Conservation (phyloP, 2,329 filamentous ascomycete genomes). For the Hypomyces perniciosus region DNA sequence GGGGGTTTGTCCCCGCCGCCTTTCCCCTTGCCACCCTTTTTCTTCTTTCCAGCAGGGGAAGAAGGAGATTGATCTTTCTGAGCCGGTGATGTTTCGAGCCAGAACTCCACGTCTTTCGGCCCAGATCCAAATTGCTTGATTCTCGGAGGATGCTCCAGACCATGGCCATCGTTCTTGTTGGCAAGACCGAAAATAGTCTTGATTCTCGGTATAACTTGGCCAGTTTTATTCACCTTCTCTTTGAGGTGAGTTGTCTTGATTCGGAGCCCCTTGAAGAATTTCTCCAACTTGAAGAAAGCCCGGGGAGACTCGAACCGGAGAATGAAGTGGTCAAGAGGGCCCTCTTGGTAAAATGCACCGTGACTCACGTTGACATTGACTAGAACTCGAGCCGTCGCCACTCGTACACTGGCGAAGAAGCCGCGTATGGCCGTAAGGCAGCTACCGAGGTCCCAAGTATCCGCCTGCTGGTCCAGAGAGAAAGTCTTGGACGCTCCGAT, state of each 20-base stretch:
- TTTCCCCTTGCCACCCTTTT: conserved; percentile 7
- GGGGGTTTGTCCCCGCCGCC: conserved; percentile 11
- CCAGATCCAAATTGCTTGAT: conserved; percentile 35
- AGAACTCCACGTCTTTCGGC: conserved; percentile 50
- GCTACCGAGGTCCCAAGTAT: conserved; percentile 18
- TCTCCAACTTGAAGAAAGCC: conserved; percentile 19
- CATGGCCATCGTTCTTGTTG: conserved; percentile 26
- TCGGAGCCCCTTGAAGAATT: conserved; percentile 33
- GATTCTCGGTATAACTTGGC: conserved; percentile 28
- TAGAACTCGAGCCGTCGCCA: conserved; percentile 12
- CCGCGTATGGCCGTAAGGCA: conserved; percentile 27
- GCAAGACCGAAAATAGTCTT: conserved; percentile 35
- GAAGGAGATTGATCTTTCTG: conserved; percentile 13
- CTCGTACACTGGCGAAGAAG: conserved; percentile 16
- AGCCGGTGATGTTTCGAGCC: conserved; percentile 25
- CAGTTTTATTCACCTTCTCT: conserved; percentile 25
- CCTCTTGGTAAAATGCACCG: conserved; percentile 27
- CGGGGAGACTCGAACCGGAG: neutral
- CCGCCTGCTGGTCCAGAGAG: conserved; percentile 2
- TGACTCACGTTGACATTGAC: conserved; percentile 28
- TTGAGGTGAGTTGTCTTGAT: conserved; percentile 34
- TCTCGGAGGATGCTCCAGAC: conserved; percentile 20
- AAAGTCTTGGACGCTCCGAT: conserved; percentile 28
- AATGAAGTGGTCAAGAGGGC: conserved; percentile 19
- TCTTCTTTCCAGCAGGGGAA: conserved; percentile 4